phyloP scores from a whole-genome alignment of 305 asterid genomes.

The Solanum hybrid region DNA sequence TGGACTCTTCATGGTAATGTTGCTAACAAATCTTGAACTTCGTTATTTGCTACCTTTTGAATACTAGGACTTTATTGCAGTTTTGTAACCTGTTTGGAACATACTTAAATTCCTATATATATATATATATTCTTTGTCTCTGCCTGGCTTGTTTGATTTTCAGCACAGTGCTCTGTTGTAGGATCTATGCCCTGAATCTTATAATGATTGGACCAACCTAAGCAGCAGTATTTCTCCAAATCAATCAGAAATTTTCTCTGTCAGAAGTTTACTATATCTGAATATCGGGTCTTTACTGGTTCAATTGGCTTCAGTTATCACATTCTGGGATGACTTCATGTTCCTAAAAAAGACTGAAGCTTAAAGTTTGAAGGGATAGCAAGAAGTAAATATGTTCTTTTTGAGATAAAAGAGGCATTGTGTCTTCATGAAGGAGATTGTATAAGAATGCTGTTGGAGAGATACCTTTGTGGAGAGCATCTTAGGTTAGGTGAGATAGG shows the following conservation, averaged over 20 bases:
- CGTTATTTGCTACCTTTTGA: not conserved
- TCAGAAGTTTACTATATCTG: not conserved
- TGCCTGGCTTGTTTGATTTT: not conserved
- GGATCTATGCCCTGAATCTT: not conserved
- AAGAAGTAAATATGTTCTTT: not conserved
- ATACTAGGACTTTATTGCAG: not conserved
- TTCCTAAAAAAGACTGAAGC: not conserved
- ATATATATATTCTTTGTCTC: not conserved
- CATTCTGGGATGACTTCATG: not conserved
- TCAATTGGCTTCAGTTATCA: not conserved
- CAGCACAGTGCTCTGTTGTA: not conserved
- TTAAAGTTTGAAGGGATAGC: not conserved
- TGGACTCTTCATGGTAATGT: constrained; percentile 82
- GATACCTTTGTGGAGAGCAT: not conserved
- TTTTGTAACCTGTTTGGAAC: not conserved
- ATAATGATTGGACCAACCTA: not conserved
- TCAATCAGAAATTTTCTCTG: not conserved
- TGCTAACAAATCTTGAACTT: not conserved
- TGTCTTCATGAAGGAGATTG: not conserved
- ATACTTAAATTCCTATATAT: not conserved
- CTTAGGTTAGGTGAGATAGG: not conserved
- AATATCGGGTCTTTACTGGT: not conserved
- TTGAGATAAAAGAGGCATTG: not conserved
- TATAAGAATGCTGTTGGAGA: not conserved
- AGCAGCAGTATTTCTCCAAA: not conserved